phyloP scores from a whole-genome alignment of 2,329 filamentous ascomycete genomes.

The Colletotrichum graminicola region DNA sequence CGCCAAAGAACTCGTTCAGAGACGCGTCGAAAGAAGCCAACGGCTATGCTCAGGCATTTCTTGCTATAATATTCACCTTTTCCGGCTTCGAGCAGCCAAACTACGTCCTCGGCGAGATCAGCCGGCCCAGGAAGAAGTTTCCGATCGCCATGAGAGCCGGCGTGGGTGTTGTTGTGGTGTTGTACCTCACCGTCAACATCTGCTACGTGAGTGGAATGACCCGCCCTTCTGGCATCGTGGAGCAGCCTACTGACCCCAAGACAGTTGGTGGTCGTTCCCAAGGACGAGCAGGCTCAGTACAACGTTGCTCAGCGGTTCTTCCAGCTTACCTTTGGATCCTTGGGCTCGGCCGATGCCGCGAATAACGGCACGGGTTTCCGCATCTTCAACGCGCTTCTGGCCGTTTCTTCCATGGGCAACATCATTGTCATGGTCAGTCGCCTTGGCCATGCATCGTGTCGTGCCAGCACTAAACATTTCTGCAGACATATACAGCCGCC shows the following conservation, averaged over 20 bases:
- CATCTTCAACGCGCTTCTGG: conserved; percentile 63
- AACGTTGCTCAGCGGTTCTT: conserved; percentile 53
- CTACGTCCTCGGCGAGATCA: conserved; percentile 52
- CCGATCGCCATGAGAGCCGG: conserved; percentile 49
- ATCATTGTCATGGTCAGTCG: conserved; percentile 61
- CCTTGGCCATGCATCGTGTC: no score
- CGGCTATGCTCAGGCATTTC: conserved; percentile 55
- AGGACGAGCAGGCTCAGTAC: conserved; percentile 41
- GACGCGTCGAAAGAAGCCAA: conserved; percentile 46
- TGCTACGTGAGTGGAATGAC: conserved; percentile 50
- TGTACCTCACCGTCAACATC: conserved; percentile 55
- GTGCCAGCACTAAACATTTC: background rate
- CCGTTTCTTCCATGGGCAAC: conserved; percentile 67
- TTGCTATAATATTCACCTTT: conserved; percentile 58
- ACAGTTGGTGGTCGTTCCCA: conserved; percentile 57
- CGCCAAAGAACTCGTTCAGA: conserved; percentile 45
- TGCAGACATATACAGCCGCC: conserved; percentile 63
- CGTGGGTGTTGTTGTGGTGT: conserved; percentile 47
- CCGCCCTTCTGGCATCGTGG: conserved; percentile 45
- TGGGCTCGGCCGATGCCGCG: conserved; percentile 45
- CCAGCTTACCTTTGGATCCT: conserved; percentile 48
- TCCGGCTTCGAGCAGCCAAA: conserved; percentile 56
- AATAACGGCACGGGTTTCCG: conserved; percentile 50
- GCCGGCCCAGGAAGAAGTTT: conserved; percentile 49
- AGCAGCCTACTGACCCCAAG: conserved; percentile 48